These are phyloP conservation scores for Candida nemodendra DNA, from an alignment of 805 yeast genomes.

Conservation along the genomic window DNA sequence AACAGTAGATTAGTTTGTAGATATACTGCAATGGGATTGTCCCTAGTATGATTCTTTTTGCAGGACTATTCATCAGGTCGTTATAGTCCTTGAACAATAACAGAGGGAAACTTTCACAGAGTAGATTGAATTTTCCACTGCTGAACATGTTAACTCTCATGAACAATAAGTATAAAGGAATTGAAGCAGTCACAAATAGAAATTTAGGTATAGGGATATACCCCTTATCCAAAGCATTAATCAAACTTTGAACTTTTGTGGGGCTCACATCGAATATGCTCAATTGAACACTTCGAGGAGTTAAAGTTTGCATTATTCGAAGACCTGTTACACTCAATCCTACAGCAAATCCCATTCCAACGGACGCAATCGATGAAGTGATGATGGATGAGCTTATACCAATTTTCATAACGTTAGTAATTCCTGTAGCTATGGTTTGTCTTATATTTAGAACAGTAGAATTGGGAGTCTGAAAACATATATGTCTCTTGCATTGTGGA, in stretches of 20 bases:
- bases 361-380: conserved; percentile 22
- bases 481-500: conserved; percentile 37
- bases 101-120: conserved; percentile 15
- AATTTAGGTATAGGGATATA: conserved; percentile 22
- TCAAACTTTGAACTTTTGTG: conserved; percentile 9
- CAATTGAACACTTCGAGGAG: conserved; percentile 34
- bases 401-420: conserved; percentile 19
- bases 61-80: conserved; percentile 13
- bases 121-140: conserved; percentile 7
- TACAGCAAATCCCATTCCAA: conserved; percentile 21
- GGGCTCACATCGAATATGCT: conserved; percentile 27
- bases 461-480: conserved; percentile 26
- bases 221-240: conserved; percentile 21
- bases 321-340: conserved; percentile 29
- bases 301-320: conserved; percentile 26
- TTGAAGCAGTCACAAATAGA: conserved; percentile 24
- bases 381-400: conserved; percentile 19
- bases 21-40: conserved; percentile 17
- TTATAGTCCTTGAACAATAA: conserved; percentile 13
- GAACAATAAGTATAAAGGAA: conserved; percentile 31
- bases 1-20: conserved; percentile 23
- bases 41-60: conserved; percentile 15
- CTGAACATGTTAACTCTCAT: conserved; percentile 20
- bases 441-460: conserved; percentile 19
- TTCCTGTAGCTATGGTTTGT: conserved; percentile 12